Conservation (phyloP, 139 green algal genomes). For the Micromonas commoda region DNA sequence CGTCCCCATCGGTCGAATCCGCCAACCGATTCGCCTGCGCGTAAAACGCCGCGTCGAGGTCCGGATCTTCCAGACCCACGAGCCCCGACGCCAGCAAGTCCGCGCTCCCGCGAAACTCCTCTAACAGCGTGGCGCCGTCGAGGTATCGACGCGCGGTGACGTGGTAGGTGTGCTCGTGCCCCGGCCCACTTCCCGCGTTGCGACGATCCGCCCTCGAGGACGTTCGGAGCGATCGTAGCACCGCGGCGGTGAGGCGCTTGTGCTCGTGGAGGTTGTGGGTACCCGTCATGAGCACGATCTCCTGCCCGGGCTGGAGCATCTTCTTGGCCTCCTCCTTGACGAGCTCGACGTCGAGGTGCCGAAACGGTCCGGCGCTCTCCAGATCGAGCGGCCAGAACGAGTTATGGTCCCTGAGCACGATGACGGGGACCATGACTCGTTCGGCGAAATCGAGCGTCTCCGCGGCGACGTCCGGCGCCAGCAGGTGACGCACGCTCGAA, state of each 20-base stretch:
- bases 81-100: constrained; percentile 38
- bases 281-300: constrained; percentile 34
- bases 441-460: constrained; percentile 35
- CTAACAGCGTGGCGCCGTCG: constrained; percentile 28
- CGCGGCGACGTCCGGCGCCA: constrained; percentile 35
- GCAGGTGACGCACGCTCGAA: constrained; percentile 34
- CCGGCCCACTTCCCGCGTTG: background rate
- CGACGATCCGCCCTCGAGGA: background rate
- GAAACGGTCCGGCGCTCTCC: background rate
- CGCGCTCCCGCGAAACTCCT: constrained; percentile 36
- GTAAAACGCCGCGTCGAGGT: background rate
- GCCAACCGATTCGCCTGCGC: background rate
- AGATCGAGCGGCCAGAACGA: constrained; percentile 30
- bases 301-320: constrained; percentile 34
- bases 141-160: background rate
- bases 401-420: constrained; percentile 35
- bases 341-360: background rate
- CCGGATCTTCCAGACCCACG: constrained; percentile 5
- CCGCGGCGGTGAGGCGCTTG: constrained; percentile 36
- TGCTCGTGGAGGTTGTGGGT: constrained; percentile 39
- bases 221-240: constrained; percentile 17
- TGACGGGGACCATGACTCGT: constrained; percentile 33
- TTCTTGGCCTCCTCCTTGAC: constrained; percentile 23
- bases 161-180: background rate
- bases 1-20: background rate